phyloP scores from a whole-genome alignment of 345 rosid genomes.

The Salix arbutifolia region DNA sequence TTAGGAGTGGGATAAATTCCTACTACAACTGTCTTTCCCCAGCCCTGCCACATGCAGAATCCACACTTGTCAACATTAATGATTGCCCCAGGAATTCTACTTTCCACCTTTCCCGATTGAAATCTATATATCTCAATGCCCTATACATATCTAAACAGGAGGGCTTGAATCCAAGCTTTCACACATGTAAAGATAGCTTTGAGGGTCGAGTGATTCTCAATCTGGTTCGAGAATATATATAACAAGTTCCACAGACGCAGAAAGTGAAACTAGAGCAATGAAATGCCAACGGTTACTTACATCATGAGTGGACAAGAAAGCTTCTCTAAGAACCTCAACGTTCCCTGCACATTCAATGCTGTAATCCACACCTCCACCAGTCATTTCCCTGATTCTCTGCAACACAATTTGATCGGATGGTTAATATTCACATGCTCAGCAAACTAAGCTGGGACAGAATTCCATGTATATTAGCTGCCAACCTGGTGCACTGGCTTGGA shows the following conservation, averaged over 20 bases:
- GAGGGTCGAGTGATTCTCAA: background rate
- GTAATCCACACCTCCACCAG: slow-evolving; percentile 59
- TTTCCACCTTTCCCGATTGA: background rate
- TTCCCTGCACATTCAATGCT: slow-evolving; percentile 62
- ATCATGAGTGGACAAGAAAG: slow-evolving; percentile 53
- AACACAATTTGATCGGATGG: background rate
- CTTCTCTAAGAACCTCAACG: slow-evolving; percentile 52
- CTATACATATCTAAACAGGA: background rate
- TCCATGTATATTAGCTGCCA: background rate
- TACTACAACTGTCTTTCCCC: slow-evolving; percentile 22
- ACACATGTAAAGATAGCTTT: background rate
- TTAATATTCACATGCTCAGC: background rate
- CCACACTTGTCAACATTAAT: background rate
- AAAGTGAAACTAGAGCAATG: background rate
- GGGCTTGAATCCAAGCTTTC: background rate
- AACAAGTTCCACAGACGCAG: background rate
- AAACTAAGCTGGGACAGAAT: background rate
- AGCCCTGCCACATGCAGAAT: slow-evolving; percentile 5
- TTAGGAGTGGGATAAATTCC: slow-evolving; percentile 19
- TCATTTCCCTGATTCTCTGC: slow-evolving; percentile 52
- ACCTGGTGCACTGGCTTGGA: slow-evolving; percentile 37
- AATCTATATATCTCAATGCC: background rate
- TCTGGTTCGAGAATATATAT: background rate
- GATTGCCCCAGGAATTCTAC: no score
- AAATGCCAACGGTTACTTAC: background rate